Percentiles rank a stretch among this genome's conserved stretches.
These are phyloP conservation scores for Falciphora oryzae DNA, from an alignment of 2,329 filamentous ascomycete genomes.

Conservation along the genomic window DNA sequence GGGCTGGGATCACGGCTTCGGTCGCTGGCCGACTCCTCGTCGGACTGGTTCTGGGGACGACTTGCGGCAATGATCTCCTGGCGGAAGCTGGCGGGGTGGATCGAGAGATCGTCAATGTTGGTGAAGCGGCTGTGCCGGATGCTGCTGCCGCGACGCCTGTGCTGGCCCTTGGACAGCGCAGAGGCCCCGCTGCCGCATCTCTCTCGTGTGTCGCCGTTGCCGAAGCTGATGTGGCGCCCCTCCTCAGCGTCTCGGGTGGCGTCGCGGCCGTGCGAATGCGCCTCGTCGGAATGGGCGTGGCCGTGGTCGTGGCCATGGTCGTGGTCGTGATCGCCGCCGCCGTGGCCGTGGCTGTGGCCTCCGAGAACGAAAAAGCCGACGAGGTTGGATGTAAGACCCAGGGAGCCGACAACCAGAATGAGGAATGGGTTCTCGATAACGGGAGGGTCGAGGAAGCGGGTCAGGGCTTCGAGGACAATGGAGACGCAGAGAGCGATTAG, in stretches of 20 bases:
- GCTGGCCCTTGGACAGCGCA: constrained; percentile 30
- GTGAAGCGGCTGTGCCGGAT: constrained; percentile 53
- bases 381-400: constrained; percentile 83
- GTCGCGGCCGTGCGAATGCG: constrained; percentile 25
- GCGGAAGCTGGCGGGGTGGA: constrained; percentile 84
- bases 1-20: neutral
- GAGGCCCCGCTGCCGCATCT: constrained; percentile 20
- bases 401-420: constrained; percentile 81
- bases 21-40: constrained; percentile 37
- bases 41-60: constrained; percentile 48
- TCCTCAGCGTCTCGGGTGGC: constrained; percentile 12
- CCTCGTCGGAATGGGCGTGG: constrained; percentile 23
- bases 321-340: constrained; percentile 49
- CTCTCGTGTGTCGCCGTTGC: constrained; percentile 3
- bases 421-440: constrained; percentile 79
- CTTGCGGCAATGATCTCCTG: constrained; percentile 89
- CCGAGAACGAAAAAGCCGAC: constrained; percentile 87
- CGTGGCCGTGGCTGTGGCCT: constrained; percentile 83
- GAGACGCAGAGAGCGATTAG: constrained; percentile 92
- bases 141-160: constrained; percentile 40
- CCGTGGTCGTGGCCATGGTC: constrained; percentile 37
- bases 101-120: constrained; percentile 68
- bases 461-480: constrained; percentile 91
- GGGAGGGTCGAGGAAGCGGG: constrained; percentile 86
- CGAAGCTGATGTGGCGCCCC: constrained; percentile 15